Base-by-base conservation (phyloP, 2,329 filamentous ascomycete genomes). In the Malbranchea cinnamomea region DNA sequence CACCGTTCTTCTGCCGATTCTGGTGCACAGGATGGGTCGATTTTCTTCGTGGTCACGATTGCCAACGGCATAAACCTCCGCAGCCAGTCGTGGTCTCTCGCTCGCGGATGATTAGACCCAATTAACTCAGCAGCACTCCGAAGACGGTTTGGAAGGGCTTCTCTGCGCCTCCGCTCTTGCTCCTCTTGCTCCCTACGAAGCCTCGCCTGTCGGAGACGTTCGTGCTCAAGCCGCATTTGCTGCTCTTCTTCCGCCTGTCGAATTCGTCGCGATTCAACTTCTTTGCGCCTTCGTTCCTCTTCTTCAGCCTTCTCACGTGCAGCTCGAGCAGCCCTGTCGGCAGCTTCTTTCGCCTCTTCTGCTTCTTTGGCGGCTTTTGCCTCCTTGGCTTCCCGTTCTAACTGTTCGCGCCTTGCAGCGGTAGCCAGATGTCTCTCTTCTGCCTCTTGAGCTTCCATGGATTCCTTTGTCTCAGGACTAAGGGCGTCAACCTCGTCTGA, bases 201-300 rank as follows among this genome's bases (percentile, higher is more conserved):
- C 43, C 59, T 58, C 26, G 57, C 53, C 23, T 57, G 48, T 12
- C 58, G 55, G 27, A 51, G 38, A 23, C 53, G 47, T 44, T 61
- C 53, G 41, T 56, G 51, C 36, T 61, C 57, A 14, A 55, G 37
- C 6, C 49, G 49, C 38, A 55, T 57, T 34, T 54, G 53, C 5
- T 50, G 56, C 32, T 63, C 60, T 32, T 62, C 60, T 37, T 63
- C 60, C 16, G 56, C 59, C 41, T 59, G 54, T 36, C 54, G 56
- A 25, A 50, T 41, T 24, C 54, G 56, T 28, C 54, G 48, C 33
- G 59, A 53, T 30, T 56, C 51, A 36, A 55, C 54, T 34, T 55
- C 54, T 31, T 51, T 54, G 34, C 50, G 54, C 36, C 52, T 40
- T 14, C 34, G 38, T 16, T 42, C 43, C 30, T 47, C 49, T 36